Percentiles rank a stretch among this genome's conserved stretches.
Conservation (phyloP, 306 rosid genomes). For the Vicia faba region DNA sequence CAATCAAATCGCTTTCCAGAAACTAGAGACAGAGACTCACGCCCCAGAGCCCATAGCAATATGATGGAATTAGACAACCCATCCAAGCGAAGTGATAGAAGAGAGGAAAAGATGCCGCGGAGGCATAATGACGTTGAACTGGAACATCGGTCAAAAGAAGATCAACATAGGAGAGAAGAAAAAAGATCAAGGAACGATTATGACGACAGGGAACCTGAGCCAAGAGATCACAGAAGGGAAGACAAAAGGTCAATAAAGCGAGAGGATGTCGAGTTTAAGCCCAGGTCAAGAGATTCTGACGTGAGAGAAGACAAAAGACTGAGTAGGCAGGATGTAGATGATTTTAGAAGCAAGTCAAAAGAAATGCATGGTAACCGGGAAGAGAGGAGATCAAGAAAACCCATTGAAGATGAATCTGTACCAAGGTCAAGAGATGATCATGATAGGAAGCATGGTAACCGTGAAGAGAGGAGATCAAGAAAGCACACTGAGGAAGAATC, state of each 20-base stretch:
- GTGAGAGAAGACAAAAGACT: constrained; percentile 54
- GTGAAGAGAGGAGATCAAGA: constrained; percentile 55
- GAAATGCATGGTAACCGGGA: constrained; percentile 39
- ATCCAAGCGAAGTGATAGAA: constrained; percentile 44
- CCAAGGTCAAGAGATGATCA: constrained; percentile 57
- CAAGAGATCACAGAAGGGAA: constrained; percentile 54
- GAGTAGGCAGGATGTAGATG: constrained; percentile 45
- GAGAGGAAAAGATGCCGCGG: constrained; percentile 47
- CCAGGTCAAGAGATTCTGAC: constrained; percentile 50
- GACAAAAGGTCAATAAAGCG: constrained; percentile 48
- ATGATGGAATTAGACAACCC: constrained; percentile 43
- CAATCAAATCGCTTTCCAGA: constrained; percentile 42
- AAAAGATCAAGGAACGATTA: constrained; percentile 39
- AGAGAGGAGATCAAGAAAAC: constrained; percentile 52
- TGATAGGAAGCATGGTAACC: constrained; percentile 45
- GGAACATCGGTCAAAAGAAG: constrained; percentile 48
- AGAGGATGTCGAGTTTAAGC: constrained; percentile 47
- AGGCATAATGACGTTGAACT: constrained; percentile 38
- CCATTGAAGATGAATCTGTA: constrained; percentile 45
- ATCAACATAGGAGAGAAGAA: constrained; percentile 54
- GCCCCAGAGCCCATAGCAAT: constrained; percentile 37
- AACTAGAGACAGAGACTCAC: constrained; percentile 42
- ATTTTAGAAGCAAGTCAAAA: constrained; percentile 38
- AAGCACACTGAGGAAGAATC: constrained; percentile 47
- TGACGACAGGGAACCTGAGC: constrained; percentile 40